Percentiles rank a stretch among this genome's conserved stretches.
phyloP scores from a whole-genome alignment of 768 basidiomycete species.

The Psilocybe subaeruginosa region DNA sequence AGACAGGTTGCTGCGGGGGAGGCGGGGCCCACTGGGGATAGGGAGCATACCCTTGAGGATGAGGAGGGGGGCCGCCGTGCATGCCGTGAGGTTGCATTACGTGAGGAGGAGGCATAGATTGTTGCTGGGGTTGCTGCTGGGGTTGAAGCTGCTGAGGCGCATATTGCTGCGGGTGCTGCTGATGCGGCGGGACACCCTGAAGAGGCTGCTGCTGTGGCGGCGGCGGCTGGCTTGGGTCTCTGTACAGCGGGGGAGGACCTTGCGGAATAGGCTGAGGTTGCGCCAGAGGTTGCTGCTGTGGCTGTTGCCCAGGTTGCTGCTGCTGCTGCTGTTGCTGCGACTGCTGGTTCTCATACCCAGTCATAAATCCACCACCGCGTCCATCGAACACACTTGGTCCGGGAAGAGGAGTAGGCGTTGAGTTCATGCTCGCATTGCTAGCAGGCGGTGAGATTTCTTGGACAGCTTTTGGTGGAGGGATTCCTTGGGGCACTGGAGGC shows the following conservation, averaged over 20 bases:
- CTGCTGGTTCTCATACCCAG: slow-evolving; percentile 19
- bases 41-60: slow-evolving; percentile 26
- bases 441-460: slow-evolving; percentile 15
- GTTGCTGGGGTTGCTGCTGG: slow-evolving; percentile 25
- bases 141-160: slow-evolving; percentile 24
- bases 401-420: slow-evolving; percentile 23
- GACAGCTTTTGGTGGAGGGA: slow-evolving; percentile 22
- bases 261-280: slow-evolving; percentile 10
- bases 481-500: slow-evolving; percentile 24
- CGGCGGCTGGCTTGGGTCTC: slow-evolving; percentile 18
- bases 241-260: slow-evolving; percentile 10
- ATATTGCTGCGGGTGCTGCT: slow-evolving; percentile 25
- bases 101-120: slow-evolving; percentile 21
- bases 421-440: slow-evolving; percentile 14
- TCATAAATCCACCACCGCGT: slow-evolving; percentile 28
- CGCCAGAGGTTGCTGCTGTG: slow-evolving; percentile 14
- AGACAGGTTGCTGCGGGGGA: slow-evolving; percentile 27
- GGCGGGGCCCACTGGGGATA: slow-evolving; percentile 26
- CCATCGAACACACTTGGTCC: slow-evolving; percentile 37
- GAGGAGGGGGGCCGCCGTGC: slow-evolving; percentile 21
- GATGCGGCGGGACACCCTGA: slow-evolving; percentile 19
- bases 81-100: slow-evolving; percentile 13
- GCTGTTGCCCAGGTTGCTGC: slow-evolving; percentile 14
- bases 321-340: slow-evolving; percentile 10
- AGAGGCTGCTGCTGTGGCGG: slow-evolving; percentile 24